phyloP scores from a whole-genome alignment of 2,329 filamentous ascomycete species.

The Trichophyton rubrum region DNA sequence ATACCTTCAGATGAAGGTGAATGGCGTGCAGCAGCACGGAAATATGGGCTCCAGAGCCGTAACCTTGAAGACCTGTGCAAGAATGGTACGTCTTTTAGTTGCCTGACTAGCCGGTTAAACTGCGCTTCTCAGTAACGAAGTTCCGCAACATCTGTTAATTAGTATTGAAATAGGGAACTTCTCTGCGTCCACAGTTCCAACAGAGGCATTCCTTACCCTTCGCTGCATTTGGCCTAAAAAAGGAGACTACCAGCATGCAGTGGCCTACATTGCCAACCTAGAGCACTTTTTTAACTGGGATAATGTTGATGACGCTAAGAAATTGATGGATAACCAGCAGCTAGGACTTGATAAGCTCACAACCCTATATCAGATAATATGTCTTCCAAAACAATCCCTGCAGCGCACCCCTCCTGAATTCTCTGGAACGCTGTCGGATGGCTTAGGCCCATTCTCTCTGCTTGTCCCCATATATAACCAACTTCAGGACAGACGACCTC shows the following conservation, averaged over 20 bases:
- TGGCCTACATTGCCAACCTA: constrained; percentile 8
- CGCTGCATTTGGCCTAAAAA: constrained; percentile 12
- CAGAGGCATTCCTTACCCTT: constrained; percentile 13
- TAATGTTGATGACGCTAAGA: constrained; percentile 6
- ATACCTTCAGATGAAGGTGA: constrained; percentile 10
- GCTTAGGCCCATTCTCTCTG: constrained; percentile 9
- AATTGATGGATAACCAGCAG: constrained; percentile 5
- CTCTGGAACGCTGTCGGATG: constrained; percentile 7
- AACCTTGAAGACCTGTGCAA: constrained; percentile 4
- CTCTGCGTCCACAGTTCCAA: constrained; percentile 11
- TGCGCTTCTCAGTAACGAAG: too few species aligned
- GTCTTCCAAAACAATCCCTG: constrained; percentile 5
- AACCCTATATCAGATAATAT: constrained; percentile 10
- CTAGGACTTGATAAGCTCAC: constrained; percentile 11
- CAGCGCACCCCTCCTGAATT: constrained; percentile 7
- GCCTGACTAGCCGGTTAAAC: neutral
- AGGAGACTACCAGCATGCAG: neutral
- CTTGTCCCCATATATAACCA: constrained; percentile 9
- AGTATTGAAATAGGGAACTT: constrained; percentile 1
- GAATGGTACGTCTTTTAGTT: constrained; percentile 3
- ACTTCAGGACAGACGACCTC: constrained; percentile 1
- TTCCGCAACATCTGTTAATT: neutral
- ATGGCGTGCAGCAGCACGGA: constrained; percentile 9
- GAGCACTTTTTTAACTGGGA: constrained; percentile 11
- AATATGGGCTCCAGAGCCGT: constrained; percentile 7